A percentile compares a stretch with the other conserved stretches of the same genome.
phyloP scores from a whole-genome alignment of 208 protist genomes.

The Entamoeba nuttalli region DNA sequence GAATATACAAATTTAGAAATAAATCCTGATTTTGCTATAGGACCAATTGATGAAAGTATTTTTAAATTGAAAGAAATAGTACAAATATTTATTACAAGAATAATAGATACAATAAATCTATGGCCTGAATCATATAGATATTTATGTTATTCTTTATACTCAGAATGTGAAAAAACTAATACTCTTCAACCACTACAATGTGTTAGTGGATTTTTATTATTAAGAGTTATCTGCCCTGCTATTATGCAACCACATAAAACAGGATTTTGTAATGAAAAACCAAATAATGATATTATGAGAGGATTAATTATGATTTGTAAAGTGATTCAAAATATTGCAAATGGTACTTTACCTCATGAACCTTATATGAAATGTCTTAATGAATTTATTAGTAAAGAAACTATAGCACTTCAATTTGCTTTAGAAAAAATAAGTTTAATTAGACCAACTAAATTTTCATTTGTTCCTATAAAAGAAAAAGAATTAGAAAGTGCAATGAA shows the following conservation, averaged over 20 bases:
- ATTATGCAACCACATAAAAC: background rate
- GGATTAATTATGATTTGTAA: background rate
- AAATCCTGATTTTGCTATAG: background rate
- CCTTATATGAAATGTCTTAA: background rate
- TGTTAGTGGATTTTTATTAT: background rate
- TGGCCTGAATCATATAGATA: background rate
- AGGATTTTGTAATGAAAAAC: background rate
- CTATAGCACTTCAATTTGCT: background rate
- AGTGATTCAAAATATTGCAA: background rate
- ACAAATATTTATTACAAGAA: background rate
- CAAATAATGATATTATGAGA: background rate
- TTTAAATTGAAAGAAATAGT: background rate
- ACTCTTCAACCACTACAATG: background rate
- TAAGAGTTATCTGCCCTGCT: background rate
- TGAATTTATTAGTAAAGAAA: background rate
- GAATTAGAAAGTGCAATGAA: background rate
- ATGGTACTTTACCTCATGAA: background rate
- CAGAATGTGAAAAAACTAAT: background rate
- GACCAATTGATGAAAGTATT: background rate
- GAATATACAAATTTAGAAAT: background rate
- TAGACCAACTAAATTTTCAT: background rate
- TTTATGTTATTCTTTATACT: background rate
- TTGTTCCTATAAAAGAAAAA: background rate
- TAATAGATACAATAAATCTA: background rate
- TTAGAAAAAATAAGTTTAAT: background rate